Percentiles rank a stretch among this genome's conserved stretches.
Conservation (phyloP, 371 early-diverging fungal genomes). For the Funneliformis caledonium region DNA sequence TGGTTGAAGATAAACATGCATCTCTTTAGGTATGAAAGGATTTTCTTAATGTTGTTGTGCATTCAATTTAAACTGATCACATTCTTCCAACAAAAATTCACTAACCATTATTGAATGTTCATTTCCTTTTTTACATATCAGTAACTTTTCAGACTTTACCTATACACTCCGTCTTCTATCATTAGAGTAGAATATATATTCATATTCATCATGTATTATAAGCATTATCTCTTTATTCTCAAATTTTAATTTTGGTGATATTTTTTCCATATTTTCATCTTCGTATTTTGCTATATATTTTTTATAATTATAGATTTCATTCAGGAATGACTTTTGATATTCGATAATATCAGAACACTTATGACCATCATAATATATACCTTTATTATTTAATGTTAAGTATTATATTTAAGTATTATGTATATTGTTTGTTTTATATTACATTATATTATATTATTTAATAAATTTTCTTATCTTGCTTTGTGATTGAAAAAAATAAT, state of each 20-base stretch:
- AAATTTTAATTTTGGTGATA: background rate
- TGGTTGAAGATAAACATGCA: background rate
- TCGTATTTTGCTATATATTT: background rate
- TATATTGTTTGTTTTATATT: no score
- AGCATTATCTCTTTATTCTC: conserved; percentile 6
- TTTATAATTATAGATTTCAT: conserved; percentile 2
- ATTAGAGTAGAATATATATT: conserved; percentile 15
- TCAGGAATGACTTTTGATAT: background rate
- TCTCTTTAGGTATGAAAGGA: background rate
- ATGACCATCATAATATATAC: background rate
- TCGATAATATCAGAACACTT: background rate
- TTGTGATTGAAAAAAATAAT: no score
- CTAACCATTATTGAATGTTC: background rate
- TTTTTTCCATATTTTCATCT: background rate
- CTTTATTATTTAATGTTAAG: no score
- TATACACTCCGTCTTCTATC: background rate
- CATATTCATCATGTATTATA: background rate
- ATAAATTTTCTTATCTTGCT: no score
- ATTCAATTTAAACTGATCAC: background rate
- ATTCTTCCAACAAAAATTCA: background rate
- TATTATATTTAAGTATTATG: no score
- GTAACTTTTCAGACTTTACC: background rate
- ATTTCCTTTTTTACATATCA: conserved; percentile 3
- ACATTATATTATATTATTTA: no score
- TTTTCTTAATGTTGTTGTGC: background rate